A percentile compares a stretch with the other conserved stretches of the same genome.
phyloP scores from a whole-genome alignment of 2,329 filamentous ascomycete species.

The Beauveria pseudobassiana region DNA sequence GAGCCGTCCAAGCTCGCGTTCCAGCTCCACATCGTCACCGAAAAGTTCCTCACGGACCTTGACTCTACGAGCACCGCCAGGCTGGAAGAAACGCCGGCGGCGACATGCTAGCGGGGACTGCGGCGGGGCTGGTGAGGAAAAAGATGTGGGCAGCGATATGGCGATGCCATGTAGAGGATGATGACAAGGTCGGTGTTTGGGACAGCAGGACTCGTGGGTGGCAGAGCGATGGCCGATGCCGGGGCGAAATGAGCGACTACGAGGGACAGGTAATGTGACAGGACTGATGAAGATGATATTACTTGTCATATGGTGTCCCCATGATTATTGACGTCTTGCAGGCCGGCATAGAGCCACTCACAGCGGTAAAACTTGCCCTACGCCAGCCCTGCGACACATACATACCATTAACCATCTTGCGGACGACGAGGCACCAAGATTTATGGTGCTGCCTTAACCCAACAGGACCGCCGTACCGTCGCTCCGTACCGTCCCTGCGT shows the following conservation, averaged over 20 bases:
- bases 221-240: background rate
- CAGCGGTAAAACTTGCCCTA: background rate
- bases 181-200: background rate
- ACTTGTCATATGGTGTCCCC: background rate
- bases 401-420: background rate
- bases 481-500: constrained; percentile 10
- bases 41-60: background rate
- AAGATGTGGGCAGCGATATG: background rate
- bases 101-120: background rate
- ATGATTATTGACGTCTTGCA: background rate
- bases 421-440: background rate
- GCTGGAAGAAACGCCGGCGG: background rate
- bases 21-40: background rate
- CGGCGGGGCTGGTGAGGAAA: background rate
- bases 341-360: background rate
- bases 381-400: background rate
- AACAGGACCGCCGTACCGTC: constrained; percentile 1
- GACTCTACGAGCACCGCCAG: background rate
- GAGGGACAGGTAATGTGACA: background rate
- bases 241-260: background rate
- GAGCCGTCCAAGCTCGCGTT: background rate
- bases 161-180: background rate
- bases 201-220: background rate
- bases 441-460: background rate
- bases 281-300: background rate